Base-by-base conservation (phyloP, 2,329 filamentous ascomycete species). In the Colletotrichum lini region DNA sequence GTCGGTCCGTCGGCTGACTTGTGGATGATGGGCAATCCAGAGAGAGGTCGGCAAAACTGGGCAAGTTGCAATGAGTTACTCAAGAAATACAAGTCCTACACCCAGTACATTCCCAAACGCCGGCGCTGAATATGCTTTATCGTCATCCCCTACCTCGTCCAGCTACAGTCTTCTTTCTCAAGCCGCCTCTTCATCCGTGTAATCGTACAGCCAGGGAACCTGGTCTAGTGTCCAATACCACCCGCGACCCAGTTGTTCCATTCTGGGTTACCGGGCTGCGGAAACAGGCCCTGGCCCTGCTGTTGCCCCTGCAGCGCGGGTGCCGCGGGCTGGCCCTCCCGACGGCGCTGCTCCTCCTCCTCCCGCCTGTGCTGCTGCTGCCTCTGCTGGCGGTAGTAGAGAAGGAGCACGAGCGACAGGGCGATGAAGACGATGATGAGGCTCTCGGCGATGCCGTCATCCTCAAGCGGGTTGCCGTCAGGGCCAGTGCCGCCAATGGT, bases 361-460 rank as follows among this genome's bases (percentile, higher is more conserved):
- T 77, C 77, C 61, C 82, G 79, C 57, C 81, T 81, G 62, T 87
- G 85, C 40, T 84, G 86, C 74, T 91, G 85, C 77, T 94, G 92
- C 71, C 90, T 85, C 78, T 90, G 91, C 73, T 94, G 91, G 23
- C 94, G 87, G 80, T 96, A 96, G 81, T 95, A 97, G 18, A 98
- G 87, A 42, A 98, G 84, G 63, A 93, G 89, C 0, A 93, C 90
- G 65, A 98, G 85, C 0, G 91, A 90, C 16, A 91, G 90, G 0
- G 93, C 92, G 16, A 98, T 84, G 1, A 89, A 92, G 16, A 98
- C 85, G 73, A 99, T 97, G 54, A 97, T 85, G 30, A 98, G 82
- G 53, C 93, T 96, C 81, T 98, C 96, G 13, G 98, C 69, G 18
- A 98, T 84, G 15, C 94, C 93, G 57, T 95, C 94, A 61, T 96